Conservation (phyloP, 2,329 filamentous ascomycete genomes). For the Byssoonygena ceratinophila region DNA sequence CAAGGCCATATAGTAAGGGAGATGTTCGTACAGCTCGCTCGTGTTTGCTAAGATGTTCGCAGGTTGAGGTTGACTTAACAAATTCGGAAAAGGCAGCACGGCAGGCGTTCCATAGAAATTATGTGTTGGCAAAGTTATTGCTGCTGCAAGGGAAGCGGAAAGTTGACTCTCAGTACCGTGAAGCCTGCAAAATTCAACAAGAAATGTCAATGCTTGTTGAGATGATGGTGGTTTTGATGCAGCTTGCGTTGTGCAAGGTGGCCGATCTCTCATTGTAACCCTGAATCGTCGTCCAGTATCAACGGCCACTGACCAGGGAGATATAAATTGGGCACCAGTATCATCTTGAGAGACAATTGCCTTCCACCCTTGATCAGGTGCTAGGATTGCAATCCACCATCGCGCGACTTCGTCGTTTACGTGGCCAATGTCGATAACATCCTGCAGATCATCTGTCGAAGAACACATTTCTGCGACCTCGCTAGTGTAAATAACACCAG, state of each 20-base stretch:
- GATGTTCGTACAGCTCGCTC: neutral
- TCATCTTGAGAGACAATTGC: slow-evolving; percentile 1
- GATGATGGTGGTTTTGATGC: neutral
- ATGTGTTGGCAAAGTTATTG: slow-evolving; percentile 8
- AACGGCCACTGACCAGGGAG: slow-evolving; percentile 3
- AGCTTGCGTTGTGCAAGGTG: slow-evolving; percentile 1
- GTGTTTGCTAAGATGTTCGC: neutral
- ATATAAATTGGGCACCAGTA: neutral
- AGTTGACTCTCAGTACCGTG: slow-evolving; percentile 6
- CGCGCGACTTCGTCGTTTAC: neutral
- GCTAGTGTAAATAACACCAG: slow-evolving; percentile 3
- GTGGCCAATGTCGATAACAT: neutral
- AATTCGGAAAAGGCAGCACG: neutral
- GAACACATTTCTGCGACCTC: neutral
- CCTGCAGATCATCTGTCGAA: neutral
- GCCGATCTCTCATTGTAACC: slow-evolving; percentile 1
- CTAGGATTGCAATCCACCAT: slow-evolving; percentile 5
- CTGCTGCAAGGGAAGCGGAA: slow-evolving; percentile 2
- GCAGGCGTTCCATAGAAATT: slow-evolving; percentile 2
- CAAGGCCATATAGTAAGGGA: slow-evolving; percentile 9
- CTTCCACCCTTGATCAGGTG: slow-evolving; percentile 7
- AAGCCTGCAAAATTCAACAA: slow-evolving; percentile 1
- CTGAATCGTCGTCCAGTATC: neutral
- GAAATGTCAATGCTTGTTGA: slow-evolving; percentile 1
- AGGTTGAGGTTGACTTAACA: neutral